phyloP scores from a whole-genome alignment of 331 rosid genomes.

The Rosa hybrid region DNA sequence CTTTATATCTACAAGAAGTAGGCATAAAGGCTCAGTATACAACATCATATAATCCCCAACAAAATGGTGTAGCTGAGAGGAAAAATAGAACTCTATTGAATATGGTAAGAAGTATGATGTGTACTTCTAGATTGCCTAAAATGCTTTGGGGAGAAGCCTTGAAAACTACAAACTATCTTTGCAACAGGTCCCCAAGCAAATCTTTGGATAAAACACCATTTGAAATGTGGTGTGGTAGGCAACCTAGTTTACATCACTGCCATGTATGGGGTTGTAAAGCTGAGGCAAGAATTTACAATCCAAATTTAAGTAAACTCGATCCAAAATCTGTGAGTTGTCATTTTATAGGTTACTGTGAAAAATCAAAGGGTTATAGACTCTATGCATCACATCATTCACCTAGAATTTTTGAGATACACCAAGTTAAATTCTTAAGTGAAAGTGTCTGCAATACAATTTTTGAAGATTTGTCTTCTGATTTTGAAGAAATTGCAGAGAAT shows the following conservation, averaged over 20 bases:
- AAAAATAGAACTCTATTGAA: background rate
- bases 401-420: background rate
- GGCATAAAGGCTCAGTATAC: slow-evolving; percentile 7
- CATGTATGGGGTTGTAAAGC: background rate
- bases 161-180: background rate
- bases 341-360: background rate
- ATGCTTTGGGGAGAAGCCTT: background rate
- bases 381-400: background rate
- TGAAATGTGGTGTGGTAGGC: background rate
- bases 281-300: background rate
- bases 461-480: background rate
- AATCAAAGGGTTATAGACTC: background rate
- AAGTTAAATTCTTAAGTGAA: background rate
- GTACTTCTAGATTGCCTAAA: background rate
- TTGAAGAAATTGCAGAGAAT: background rate
- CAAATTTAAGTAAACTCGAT: background rate
- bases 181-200: background rate
- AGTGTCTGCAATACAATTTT: background rate
- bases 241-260: background rate
- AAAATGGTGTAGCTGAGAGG: slow-evolving; percentile 8
- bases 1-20: background rate
- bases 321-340: too few relatives aligned
- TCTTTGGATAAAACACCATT: background rate
- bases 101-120: background rate
- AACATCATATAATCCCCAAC: background rate